These are phyloP conservation scores for Solanum hybrid DNA, from an alignment of 305 asterid species.

Conservation along the genomic window DNA sequence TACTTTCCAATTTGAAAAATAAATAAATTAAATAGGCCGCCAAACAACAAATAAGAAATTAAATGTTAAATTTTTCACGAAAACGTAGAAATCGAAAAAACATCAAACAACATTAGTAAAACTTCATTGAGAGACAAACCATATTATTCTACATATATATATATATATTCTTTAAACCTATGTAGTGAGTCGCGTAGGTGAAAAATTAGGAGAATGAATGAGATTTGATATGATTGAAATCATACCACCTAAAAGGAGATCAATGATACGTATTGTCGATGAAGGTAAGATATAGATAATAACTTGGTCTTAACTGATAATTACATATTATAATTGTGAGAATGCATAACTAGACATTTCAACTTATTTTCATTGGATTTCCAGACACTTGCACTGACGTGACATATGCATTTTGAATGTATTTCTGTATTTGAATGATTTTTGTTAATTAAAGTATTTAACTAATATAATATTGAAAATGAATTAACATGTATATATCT, in stretches of 20 bases:
- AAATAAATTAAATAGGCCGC: not conserved
- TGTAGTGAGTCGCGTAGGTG: not conserved
- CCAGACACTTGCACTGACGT: not conserved
- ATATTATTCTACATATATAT: not conserved
- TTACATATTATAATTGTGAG: not conserved
- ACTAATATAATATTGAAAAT: not conserved
- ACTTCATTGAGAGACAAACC: not conserved
- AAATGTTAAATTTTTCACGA: not conserved
- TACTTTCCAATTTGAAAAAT: not conserved
- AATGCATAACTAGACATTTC: not conserved
- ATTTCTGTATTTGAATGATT: not conserved
- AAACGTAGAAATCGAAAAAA: not conserved
- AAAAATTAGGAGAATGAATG: not conserved
- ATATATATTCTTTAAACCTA: not conserved
- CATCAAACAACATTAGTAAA: not conserved
- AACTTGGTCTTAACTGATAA: too few species aligned
- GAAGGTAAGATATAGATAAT: not conserved
- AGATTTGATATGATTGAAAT: not conserved
- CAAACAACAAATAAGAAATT: not conserved
- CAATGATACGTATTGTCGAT: not conserved
- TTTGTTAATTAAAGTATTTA: not conserved
- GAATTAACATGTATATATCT: not conserved
- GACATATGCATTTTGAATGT: not conserved
- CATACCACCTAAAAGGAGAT: not conserved
- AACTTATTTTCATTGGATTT: fast-evolving